Percentiles rank a stretch among this genome's conserved stretches.
Conservation (phyloP, 1,139 yeast genomes). For the Candida dubliniensis region DNA sequence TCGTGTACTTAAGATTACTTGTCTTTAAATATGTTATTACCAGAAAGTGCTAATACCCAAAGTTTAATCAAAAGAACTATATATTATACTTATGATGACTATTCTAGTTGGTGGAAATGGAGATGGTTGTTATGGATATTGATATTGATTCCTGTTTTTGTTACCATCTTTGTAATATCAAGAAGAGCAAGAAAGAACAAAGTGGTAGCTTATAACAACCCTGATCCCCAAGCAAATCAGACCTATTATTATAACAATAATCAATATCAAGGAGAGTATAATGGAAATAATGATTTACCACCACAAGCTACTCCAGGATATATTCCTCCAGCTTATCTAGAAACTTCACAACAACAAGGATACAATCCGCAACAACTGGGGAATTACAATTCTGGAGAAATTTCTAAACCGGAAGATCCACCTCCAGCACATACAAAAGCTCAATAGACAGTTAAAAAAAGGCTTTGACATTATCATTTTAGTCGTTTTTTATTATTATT, state of each 20-base stretch:
- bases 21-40: slow-evolving; percentile 1
- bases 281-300: slow-evolving; percentile 3
- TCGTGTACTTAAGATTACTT: not conserved
- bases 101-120: slow-evolving; percentile 8
- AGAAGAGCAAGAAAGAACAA: slow-evolving; percentile 8
- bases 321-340: slow-evolving; percentile 6
- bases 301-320: slow-evolving; percentile 6
- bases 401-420: slow-evolving; percentile 10
- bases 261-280: slow-evolving; percentile 3
- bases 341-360: slow-evolving; percentile 2
- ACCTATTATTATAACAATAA: slow-evolving; percentile 5
- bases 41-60: not conserved
- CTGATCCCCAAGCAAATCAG: not conserved
- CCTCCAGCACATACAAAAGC: slow-evolving; percentile 13
- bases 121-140: slow-evolving; percentile 15
- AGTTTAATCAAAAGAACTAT: slow-evolving; percentile 5
- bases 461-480: too few species aligned
- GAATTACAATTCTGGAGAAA: slow-evolving; percentile 2
- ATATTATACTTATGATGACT: slow-evolving; percentile 2
- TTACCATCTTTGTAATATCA: slow-evolving; percentile 6
- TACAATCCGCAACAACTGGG: slow-evolving; percentile 6
- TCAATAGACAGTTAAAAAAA: not conserved
- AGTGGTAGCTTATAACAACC: slow-evolving; percentile 1
- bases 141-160: slow-evolving; percentile 9
- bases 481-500: too few species aligned